phyloP scores from a whole-genome alignment of 106 monocot genomes.

The Alisma plantagoaquatica region DNA sequence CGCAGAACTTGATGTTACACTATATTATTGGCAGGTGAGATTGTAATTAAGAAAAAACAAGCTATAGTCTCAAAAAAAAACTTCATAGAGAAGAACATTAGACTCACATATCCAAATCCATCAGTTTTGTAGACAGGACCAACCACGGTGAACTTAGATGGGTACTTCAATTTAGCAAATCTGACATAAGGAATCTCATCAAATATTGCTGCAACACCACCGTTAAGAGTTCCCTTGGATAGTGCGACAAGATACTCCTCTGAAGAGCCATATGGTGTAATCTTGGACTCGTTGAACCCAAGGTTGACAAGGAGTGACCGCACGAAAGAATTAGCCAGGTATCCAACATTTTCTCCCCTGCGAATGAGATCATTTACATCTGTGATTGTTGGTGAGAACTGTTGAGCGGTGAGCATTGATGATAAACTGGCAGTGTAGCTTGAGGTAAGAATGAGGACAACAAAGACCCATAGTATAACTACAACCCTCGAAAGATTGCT shows the following conservation, averaged over 20 bases:
- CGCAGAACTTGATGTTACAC: too few species aligned
- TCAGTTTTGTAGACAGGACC: slow-evolving; percentile 23
- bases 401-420: slow-evolving; percentile 52
- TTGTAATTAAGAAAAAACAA: too few species aligned
- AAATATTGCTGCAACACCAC: slow-evolving; percentile 19
- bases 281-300: neutral
- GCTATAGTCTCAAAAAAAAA: too few species aligned
- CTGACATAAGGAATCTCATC: slow-evolving; percentile 31
- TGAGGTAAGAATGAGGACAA: slow-evolving; percentile 51
- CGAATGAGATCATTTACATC: slow-evolving; percentile 33
- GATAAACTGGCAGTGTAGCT: too few species aligned
- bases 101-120: slow-evolving; percentile 53
- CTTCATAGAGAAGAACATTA: neutral
- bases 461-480: slow-evolving; percentile 57
- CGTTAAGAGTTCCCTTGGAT: slow-evolving; percentile 2
- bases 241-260: slow-evolving; percentile 1
- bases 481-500: slow-evolving; percentile 44
- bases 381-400: slow-evolving; percentile 39
- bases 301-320: neutral
- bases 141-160: slow-evolving; percentile 23
- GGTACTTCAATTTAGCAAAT: slow-evolving; percentile 18
- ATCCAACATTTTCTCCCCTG: slow-evolving; percentile 28
- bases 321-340: slow-evolving; percentile 41
- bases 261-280: neutral
- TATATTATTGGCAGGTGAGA: too few species aligned